phyloP scores from a whole-genome alignment of 169 alveolate genomes.

The Eimeria acervulina region DNA sequence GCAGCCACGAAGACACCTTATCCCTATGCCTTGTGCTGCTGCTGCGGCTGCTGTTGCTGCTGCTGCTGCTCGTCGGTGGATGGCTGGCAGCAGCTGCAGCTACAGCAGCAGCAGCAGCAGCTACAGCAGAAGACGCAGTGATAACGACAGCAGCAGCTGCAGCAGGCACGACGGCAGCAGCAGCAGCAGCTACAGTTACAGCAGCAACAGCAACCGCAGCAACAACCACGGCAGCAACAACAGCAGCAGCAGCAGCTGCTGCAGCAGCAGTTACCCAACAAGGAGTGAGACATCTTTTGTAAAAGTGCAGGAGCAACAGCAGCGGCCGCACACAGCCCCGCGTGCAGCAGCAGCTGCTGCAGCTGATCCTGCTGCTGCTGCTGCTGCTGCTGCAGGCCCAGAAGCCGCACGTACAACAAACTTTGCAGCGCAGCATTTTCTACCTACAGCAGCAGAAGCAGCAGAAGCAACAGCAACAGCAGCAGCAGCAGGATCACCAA shows the following conservation, averaged over 20 bases:
- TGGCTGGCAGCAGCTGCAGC: neutral
- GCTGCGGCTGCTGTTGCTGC: neutral
- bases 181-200: neutral
- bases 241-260: conserved; percentile 8
- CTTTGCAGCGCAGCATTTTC: too few relatives aligned
- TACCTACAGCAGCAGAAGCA: too few relatives aligned
- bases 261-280: neutral
- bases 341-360: neutral
- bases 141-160: neutral
- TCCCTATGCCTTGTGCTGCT: too few relatives aligned
- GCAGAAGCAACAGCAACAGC: too few relatives aligned
- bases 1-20: neutral
- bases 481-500: too few relatives aligned
- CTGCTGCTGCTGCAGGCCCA: too few relatives aligned
- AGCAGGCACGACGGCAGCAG: too few relatives aligned
- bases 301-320: conserved; percentile 26
- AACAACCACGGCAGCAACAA: neutral
- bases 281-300: neutral
- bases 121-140: too few relatives aligned
- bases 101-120: neutral
- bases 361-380: too few relatives aligned
- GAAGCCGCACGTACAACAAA: too few relatives aligned
- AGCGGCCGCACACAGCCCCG: neutral
- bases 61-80: neutral
- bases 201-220: neutral